A percentile compares a stretch with the other conserved stretches of the same genome.
Evolutionary conservation across 768 basidiomycete genomes (phyloP).

Genomic region (Mycena rosella): DNA sequence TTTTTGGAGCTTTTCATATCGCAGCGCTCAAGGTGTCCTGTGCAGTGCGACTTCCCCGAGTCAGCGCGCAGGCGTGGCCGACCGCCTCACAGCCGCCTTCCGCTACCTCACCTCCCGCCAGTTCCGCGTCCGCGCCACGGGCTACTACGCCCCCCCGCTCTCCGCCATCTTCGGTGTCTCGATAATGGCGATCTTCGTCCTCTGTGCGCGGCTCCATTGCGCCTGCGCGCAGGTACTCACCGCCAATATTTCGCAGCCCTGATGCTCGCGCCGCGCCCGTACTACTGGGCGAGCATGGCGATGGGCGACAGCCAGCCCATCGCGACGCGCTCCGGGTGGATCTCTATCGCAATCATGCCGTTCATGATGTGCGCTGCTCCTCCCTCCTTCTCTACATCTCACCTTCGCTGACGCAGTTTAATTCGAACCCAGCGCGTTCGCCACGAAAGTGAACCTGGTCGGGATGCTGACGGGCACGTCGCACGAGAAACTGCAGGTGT

Average conservation of each 20-base stretch:
- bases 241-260: conserved; percentile 29
- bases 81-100: too few relatives aligned
- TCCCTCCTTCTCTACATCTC: background rate
- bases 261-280: conserved; percentile 42
- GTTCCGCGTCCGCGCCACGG: too few relatives aligned
- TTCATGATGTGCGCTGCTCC: conserved; percentile 46
- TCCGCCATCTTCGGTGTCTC: too few relatives aligned
- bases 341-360: conserved; percentile 51
- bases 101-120: too few relatives aligned
- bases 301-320: conserved; percentile 50
- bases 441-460: conserved; percentile 48
- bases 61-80: too few relatives aligned
- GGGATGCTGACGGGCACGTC: conserved; percentile 46
- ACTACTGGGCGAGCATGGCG: conserved; percentile 44
- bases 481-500: conserved; percentile 53
- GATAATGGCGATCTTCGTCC: too few relatives aligned
- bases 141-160: too few relatives aligned
- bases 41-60: conserved; percentile 7
- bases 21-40: too few relatives aligned
- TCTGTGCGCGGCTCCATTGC: too few relatives aligned
- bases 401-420: too few relatives aligned
- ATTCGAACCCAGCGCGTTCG: conserved; percentile 50
- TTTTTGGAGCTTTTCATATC: too few relatives aligned
- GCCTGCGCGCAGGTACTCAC: too few relatives aligned
- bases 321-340: conserved; percentile 48